phyloP scores from a whole-genome alignment of 1,284 basidiomycete species.

The Malassezia arunalokei region DNA sequence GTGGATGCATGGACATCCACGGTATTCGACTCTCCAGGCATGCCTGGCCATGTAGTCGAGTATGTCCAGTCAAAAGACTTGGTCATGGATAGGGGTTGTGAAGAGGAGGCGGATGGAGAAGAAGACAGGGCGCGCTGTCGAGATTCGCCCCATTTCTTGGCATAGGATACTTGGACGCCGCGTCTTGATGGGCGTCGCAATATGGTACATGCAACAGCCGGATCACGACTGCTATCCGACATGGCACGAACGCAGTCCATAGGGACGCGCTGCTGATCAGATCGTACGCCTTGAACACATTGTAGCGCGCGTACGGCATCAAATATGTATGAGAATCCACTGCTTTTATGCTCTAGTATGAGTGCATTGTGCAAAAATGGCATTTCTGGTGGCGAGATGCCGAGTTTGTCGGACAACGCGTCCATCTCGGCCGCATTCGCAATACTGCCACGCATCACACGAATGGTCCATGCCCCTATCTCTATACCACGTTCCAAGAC shows the following conservation, averaged over 20 bases:
- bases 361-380: conserved; percentile 81
- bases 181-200: background rate
- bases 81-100: conserved; percentile 16
- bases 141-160: conserved; percentile 80
- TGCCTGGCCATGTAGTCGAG: conserved; percentile 72
- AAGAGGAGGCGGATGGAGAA: background rate
- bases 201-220: too few relatives aligned
- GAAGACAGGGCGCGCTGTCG: background rate
- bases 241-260: conserved; percentile 5
- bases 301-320: conserved; percentile 60
- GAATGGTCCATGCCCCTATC: conserved; percentile 34
- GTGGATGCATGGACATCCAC: background rate
- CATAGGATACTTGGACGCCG: conserved; percentile 82
- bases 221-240: too few relatives aligned
- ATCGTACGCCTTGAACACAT: conserved; percentile 60
- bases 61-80: conserved; percentile 88
- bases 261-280: conserved; percentile 49
- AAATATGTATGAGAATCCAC: conserved; percentile 60
- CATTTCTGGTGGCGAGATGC: conserved; percentile 87
- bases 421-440: conserved; percentile 49
- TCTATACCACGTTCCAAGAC: conserved; percentile 25
- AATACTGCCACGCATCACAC: conserved; percentile 31
- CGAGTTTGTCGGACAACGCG: conserved; percentile 57
- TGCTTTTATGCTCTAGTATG: conserved; percentile 52
- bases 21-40: conserved; percentile 32